Conservation (phyloP, 139 green algal genomes). For the Chlorella sorokiniana region DNA sequence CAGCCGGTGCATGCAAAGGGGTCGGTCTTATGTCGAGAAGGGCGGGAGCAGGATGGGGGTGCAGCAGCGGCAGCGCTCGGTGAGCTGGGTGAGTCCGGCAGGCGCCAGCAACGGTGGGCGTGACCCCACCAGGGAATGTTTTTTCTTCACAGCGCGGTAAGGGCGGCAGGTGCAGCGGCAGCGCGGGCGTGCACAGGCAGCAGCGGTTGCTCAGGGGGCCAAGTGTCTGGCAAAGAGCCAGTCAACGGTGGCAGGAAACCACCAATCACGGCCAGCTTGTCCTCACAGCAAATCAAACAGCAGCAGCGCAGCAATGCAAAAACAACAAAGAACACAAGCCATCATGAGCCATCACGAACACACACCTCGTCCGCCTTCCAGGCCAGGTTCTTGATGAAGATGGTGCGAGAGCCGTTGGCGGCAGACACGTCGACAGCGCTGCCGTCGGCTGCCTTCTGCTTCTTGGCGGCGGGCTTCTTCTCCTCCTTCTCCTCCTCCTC, state of each 20-base stretch:
- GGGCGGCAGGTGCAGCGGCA: background rate
- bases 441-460: constrained; percentile 48
- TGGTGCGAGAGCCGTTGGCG: constrained; percentile 48
- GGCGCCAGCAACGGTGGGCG: too few species aligned
- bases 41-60: too few species aligned
- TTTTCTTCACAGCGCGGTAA: background rate
- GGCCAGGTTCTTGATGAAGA: constrained; percentile 81
- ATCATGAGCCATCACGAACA: background rate
- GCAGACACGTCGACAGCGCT: constrained; percentile 34
- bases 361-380: constrained; percentile 57
- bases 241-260: background rate
- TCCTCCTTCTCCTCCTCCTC: constrained; percentile 34
- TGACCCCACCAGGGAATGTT: too few species aligned
- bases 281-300: background rate
- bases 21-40: too few species aligned
- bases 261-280: background rate
- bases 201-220: background rate
- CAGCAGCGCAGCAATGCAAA: background rate
- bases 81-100: too few species aligned
- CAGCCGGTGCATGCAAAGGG: too few species aligned
- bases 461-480: constrained; percentile 50
- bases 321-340: background rate
- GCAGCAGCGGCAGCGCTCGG: too few species aligned
- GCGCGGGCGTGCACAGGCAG: background rate
- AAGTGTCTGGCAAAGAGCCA: constrained; percentile 8